Evolutionary conservation across 2,329 filamentous ascomycete species (phyloP).

Genomic region (Fusarium cicatricum): DNA sequence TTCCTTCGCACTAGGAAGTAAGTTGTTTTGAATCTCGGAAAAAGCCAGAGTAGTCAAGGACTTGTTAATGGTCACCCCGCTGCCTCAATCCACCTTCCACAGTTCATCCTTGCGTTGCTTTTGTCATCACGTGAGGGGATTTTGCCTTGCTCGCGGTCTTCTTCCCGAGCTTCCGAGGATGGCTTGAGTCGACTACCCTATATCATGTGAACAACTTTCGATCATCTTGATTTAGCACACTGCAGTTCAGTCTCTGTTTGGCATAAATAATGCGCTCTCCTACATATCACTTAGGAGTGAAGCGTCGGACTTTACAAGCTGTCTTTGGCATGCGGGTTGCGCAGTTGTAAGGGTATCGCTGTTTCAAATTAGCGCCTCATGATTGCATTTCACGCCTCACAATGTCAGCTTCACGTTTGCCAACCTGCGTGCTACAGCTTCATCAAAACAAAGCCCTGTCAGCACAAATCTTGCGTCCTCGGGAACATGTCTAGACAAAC

Average conservation of each 20-base stretch:
- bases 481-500: slow-evolving; percentile 34
- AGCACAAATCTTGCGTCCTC: no score
- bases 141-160: slow-evolving; percentile 20
- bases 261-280: no score
- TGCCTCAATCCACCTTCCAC: slow-evolving; percentile 9
- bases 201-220: neutral
- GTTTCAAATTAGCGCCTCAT: slow-evolving; percentile 3
- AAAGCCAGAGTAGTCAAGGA: slow-evolving; percentile 5
- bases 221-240: no score
- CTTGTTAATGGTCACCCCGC: slow-evolving; percentile 19
- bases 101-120: slow-evolving; percentile 8
- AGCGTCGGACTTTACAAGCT: neutral
- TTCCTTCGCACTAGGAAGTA: neutral
- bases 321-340: no score
- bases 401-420: neutral
- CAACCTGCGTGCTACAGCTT: no score
- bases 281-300: no score
- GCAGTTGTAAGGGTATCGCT: neutral
- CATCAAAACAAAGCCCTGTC: neutral
- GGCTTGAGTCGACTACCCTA: slow-evolving; percentile 13
- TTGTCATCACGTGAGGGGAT: slow-evolving; percentile 25
- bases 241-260: neutral
- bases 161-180: slow-evolving; percentile 24
- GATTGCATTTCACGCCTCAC: neutral
- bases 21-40: neutral